A percentile compares a stretch with the other conserved stretches of the same genome.
Conservation (phyloP, 768 basidiomycete genomes). For the Naganishia vishniacii region DNA sequence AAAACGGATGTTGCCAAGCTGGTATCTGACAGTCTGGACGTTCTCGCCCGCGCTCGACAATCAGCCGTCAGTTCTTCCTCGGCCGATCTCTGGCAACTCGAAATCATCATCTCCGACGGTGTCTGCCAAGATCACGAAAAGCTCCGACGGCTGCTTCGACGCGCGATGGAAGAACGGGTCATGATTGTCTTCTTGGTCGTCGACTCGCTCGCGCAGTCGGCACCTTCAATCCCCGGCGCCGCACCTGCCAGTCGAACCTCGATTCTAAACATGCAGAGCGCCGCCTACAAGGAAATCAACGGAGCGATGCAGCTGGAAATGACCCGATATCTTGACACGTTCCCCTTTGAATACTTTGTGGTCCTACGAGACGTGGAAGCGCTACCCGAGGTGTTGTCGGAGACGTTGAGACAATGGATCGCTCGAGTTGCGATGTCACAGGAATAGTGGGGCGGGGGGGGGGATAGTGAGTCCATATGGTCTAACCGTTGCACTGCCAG, state of each 20-base stretch:
- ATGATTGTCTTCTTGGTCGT: constrained; percentile 95
- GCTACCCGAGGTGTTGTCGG: constrained; percentile 79
- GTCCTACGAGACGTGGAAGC: constrained; percentile 84
- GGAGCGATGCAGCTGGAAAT: constrained; percentile 76
- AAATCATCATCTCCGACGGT: constrained; percentile 99
- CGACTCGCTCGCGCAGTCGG: constrained; percentile 62
- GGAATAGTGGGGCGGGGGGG: constrained; percentile 8
- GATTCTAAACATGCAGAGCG: constrained; percentile 88
- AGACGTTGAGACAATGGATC: constrained; percentile 75
- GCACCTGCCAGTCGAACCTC: constrained; percentile 54
- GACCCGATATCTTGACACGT: constrained; percentile 84
- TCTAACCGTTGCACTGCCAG: background rate
- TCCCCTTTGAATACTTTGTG: constrained; percentile 97
- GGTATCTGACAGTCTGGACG: constrained; percentile 67
- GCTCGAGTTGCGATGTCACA: constrained; percentile 39
- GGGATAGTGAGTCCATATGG: background rate
- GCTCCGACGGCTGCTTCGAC: constrained; percentile 69
- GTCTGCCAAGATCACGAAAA: constrained; percentile 92
- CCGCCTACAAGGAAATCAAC: constrained; percentile 64
- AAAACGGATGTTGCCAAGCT: constrained; percentile 80
- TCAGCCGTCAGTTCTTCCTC: constrained; percentile 57
- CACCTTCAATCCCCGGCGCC: constrained; percentile 20
- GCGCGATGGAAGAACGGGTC: constrained; percentile 80
- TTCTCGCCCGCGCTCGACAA: constrained; percentile 72
- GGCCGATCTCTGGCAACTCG: constrained; percentile 89